Evolutionary conservation across 345 rosid species (phyloP), one percentile per base, ranked within the genome.

Genomic region (Aquilaria sinensis): DNA sequence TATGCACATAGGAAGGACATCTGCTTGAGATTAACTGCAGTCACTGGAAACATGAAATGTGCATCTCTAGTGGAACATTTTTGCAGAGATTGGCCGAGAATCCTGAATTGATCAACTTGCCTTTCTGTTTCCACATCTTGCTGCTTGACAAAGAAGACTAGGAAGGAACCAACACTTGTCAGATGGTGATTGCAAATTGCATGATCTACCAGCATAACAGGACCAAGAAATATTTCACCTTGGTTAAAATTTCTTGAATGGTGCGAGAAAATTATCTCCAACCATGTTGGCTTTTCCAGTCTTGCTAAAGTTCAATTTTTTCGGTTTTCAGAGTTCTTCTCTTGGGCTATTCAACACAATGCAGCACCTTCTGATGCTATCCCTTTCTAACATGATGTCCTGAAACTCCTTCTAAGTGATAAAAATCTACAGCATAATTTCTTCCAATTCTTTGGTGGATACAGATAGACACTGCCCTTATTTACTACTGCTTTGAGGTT

Each of bases 241-340:
- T 67, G 16, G 66, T 63, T 53, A 66, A 51, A 11, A 61, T 30
- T 66, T 75, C 70, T 23, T 66, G 13, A 33, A 46, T 15, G 66
- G 75, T 37, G 53, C 63, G 53, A 58, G 51, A 23, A 47, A 53
- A 70, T 49, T 67, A 31, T 56, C 63, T 14, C 59, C 64, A 9
- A 72, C 61, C 53, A 29, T 62, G 43, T 41, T 72, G 12, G 65
- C 57, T 57, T 62, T 61, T 66, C 61, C n/a, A 57, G 37, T 33
- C 56, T 66, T n/a, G 56, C 60, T 3, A 72, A 52, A 47, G 50
- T 47, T 58, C 48, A 63, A 32, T 61, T 47, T 33, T 46, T 71
- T 60, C 65, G 66, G 23, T 71, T 61, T 51, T 70, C 51, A 48
- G 64, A 70, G 32, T 70, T 65, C 65, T 70, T 70, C 74, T 65